These are phyloP conservation scores for Boletellus sp. DNA, from an alignment of 1,284 basidiomycete genomes.

Conservation along the genomic window DNA sequence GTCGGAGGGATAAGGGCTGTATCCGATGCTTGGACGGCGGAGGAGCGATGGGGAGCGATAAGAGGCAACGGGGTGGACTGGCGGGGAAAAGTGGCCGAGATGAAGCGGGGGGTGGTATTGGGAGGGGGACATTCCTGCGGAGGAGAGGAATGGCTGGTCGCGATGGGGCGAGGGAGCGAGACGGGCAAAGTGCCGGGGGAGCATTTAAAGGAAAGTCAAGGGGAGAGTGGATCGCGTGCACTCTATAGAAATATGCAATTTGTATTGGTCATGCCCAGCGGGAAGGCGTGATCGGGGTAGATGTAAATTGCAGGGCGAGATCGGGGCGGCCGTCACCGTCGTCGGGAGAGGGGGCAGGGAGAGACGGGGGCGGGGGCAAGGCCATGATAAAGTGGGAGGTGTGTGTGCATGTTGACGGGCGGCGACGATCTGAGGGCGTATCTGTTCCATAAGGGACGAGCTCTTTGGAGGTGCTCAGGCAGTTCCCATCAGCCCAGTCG, in stretches of 20 bases:
- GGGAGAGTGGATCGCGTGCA: constrained; percentile 26
- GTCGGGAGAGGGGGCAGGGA: no score
- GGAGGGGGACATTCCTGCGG: constrained; percentile 20
- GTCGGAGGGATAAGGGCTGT: constrained; percentile 31
- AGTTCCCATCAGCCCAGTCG: constrained; percentile 9
- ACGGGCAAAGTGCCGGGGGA: constrained; percentile 15
- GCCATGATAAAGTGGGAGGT: constrained; percentile 18
- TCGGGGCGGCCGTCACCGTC: neutral
- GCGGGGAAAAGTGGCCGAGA: constrained; percentile 22
- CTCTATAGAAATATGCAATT: constrained; percentile 37
- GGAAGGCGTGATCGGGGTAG: constrained; percentile 28
- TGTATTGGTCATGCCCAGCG: constrained; percentile 32
- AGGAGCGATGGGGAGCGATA: constrained; percentile 25
- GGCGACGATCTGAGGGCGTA: constrained; percentile 30
- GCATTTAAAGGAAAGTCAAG: constrained; percentile 30
- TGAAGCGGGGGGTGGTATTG: constrained; percentile 20
- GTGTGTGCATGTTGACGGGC: constrained; percentile 32
- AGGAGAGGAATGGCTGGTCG: constrained; percentile 6
- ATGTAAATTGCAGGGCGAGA: constrained; percentile 22
- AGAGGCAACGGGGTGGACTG: constrained; percentile 12
- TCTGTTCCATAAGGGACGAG: constrained; percentile 27
- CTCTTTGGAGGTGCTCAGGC: constrained; percentile 19
- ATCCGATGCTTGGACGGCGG: constrained; percentile 21
- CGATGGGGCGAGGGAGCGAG: constrained; percentile 20
- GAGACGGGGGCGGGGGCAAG: no score